Evolutionary conservation across 768 basidiomycete species (phyloP).

Genomic region (Cyclocybe cylindracea): DNA sequence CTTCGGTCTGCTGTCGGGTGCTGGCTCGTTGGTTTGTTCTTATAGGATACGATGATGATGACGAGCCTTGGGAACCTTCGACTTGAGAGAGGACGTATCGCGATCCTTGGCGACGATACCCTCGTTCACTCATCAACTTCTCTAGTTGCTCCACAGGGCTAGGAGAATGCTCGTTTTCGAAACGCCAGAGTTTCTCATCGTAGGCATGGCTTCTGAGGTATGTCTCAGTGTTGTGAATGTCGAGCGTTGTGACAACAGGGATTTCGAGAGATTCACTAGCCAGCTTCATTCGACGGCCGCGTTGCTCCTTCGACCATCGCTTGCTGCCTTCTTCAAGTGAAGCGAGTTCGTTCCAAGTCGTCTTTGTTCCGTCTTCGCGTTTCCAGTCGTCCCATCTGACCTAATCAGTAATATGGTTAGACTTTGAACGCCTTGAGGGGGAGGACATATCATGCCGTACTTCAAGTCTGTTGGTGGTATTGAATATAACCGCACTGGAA

Average conservation of each 20-base stretch:
- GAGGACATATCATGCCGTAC: slow-evolving; percentile 13
- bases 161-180: slow-evolving; percentile 4
- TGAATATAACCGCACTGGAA: not conserved
- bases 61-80: slow-evolving; percentile 8
- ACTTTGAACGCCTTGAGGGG: not conserved
- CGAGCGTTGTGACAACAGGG: slow-evolving; percentile 36
- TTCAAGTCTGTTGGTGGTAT: slow-evolving; percentile 26
- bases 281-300: slow-evolving; percentile 23
- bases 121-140: slow-evolving; percentile 18
- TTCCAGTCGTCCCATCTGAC: slow-evolving; percentile 55
- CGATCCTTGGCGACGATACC: not conserved
- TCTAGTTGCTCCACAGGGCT: slow-evolving; percentile 20
- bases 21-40: slow-evolving; percentile 19
- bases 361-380: slow-evolving; percentile 52
- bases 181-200: slow-evolving; percentile 40
- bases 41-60: slow-evolving; percentile 11
- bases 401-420: slow-evolving; percentile 23
- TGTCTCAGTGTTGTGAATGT: slow-evolving; percentile 46
- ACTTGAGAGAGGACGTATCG: not conserved
- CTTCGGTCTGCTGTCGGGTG: slow-evolving; percentile 19
- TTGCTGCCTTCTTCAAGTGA: slow-evolving; percentile 18
- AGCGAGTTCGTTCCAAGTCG: slow-evolving; percentile 46
- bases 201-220: slow-evolving; percentile 44
- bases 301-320: slow-evolving; percentile 35
- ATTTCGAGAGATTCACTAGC: slow-evolving; percentile 37